phyloP scores from a whole-genome alignment of 225 moss, liverwort and hornwort species.

The Anthoceros angustus region DNA sequence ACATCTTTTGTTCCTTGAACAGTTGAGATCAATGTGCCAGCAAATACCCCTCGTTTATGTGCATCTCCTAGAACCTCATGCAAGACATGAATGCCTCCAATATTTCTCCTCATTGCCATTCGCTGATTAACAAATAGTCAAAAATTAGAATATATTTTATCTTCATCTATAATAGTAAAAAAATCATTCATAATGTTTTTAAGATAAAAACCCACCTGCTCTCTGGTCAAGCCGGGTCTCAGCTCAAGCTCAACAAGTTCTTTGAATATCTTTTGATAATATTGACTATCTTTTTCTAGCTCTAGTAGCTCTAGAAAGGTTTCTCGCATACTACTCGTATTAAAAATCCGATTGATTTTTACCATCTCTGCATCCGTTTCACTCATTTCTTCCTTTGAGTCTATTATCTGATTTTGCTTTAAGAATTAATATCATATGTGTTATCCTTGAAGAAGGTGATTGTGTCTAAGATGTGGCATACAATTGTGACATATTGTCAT shows the following conservation, averaged over 20 bases:
- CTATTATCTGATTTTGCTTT: background rate
- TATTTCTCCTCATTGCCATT: background rate
- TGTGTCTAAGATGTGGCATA: too few relatives aligned
- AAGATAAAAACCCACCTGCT: background rate
- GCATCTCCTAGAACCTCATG: background rate
- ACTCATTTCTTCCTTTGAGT: background rate
- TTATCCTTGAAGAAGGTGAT: too few relatives aligned
- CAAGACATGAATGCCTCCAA: background rate
- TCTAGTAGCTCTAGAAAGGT: background rate
- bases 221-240: background rate
- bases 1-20: background rate
- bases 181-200: background rate
- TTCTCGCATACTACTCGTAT: background rate
- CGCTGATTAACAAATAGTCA: background rate
- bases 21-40: background rate
- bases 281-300: background rate
- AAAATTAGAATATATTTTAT: too few relatives aligned
- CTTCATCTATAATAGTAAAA: background rate
- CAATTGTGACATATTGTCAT: too few relatives aligned
- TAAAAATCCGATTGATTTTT: background rate
- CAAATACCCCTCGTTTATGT: background rate
- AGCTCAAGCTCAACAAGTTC: background rate
- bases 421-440: too few relatives aligned
- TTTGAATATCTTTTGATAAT: background rate
- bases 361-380: background rate